phyloP scores from a whole-genome alignment of 805 yeast genomes.

The Brettanomyces custersianus region DNA sequence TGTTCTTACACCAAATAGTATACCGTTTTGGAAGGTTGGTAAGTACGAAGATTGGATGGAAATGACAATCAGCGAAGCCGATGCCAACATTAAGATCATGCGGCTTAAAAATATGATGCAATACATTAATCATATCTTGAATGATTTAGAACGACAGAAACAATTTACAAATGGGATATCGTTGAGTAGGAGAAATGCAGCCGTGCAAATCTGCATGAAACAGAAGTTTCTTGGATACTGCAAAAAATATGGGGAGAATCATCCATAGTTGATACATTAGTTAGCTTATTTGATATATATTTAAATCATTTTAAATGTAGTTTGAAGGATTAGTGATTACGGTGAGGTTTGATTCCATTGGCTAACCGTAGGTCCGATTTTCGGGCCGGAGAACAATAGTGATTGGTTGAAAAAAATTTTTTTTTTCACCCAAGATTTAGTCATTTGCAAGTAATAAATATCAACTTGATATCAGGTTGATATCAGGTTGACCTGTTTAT shows the following conservation, averaged over 20 bases:
- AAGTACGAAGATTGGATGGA: slow-evolving; percentile 28
- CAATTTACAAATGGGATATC: too few species aligned
- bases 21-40: slow-evolving; percentile 31
- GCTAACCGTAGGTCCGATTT: too few species aligned
- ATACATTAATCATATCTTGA: too few species aligned
- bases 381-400: slow-evolving; percentile 2
- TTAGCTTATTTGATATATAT: too few species aligned
- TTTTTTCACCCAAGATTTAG: neutral
- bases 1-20: slow-evolving; percentile 37
- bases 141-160: too few species aligned
- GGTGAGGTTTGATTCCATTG: too few species aligned
- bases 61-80: slow-evolving; percentile 29
- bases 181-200: too few species aligned
- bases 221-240: slow-evolving; percentile 3
- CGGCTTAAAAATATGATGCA: neutral
- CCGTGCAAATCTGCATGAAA: too few species aligned
- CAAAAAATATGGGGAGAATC: neutral
- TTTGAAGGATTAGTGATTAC: too few species aligned
- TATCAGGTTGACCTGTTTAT: too few species aligned
- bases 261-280: neutral
- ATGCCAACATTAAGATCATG: slow-evolving; percentile 20
- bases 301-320: too few species aligned
- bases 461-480: neutral
- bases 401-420: neutral
- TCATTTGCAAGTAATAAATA: too few species aligned